A percentile compares a stretch with the other conserved stretches of the same genome.
These are phyloP conservation scores for Rhodotorula toruloides DNA, from an alignment of 768 basidiomycete species.

Conservation along the genomic window DNA sequence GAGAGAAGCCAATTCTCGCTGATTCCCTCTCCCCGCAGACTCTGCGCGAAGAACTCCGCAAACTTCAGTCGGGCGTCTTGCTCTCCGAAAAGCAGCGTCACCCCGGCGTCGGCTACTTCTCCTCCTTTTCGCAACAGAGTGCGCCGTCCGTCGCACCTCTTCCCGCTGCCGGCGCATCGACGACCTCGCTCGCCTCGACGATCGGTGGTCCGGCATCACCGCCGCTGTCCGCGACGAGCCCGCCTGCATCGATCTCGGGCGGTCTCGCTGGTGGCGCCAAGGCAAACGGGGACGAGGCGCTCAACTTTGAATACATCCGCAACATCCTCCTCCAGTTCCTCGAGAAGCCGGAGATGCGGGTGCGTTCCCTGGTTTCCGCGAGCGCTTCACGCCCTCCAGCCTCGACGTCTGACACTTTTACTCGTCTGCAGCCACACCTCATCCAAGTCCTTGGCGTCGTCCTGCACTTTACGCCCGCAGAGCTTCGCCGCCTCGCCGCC, in stretches of 20 bases:
- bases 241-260: conserved; percentile 1
- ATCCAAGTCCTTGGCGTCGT: conserved; percentile 88
- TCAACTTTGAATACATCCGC: conserved; percentile 90
- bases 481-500: conserved; percentile 78
- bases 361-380: conserved; percentile 49
- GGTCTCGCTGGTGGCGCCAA: conserved; percentile 10
- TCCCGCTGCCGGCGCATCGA: not conserved
- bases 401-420: not conserved
- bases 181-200: conserved; percentile 32
- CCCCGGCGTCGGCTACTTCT: conserved; percentile 83
- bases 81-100: conserved; percentile 83
- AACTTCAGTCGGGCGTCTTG: conserved; percentile 88
- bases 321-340: conserved; percentile 96
- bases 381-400: not conserved
- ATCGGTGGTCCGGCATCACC: conserved; percentile 10
- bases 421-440: conserved; percentile 64
- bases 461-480: conserved; percentile 88
- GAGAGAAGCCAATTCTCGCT: not conserved
- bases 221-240: not conserved
- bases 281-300: conserved; percentile 64
- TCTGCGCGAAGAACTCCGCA: conserved; percentile 86
- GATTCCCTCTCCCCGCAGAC: conserved; percentile 53
- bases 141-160: not conserved
- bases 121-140: conserved; percentile 17
- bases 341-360: conserved; percentile 97